Conservation (phyloP, 306 rosid genomes). For the Castanopsis chinensis region DNA sequence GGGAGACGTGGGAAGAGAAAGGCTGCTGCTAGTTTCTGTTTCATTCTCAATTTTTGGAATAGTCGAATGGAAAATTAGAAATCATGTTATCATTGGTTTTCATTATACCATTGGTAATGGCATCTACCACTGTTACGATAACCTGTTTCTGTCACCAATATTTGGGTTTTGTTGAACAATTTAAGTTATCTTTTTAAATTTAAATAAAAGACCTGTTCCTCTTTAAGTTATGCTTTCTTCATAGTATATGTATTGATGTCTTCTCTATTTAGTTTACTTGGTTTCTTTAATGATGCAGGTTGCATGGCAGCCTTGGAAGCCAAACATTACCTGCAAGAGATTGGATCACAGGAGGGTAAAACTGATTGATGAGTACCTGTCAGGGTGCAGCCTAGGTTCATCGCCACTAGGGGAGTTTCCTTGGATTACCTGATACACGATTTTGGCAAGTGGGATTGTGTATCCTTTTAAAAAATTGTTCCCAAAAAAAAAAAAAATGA, state of each 20-base stretch:
- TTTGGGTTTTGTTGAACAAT: background rate
- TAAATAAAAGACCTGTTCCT: background rate
- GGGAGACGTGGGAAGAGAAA: no score
- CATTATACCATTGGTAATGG: background rate
- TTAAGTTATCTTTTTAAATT: background rate
- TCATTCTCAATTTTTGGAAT: background rate
- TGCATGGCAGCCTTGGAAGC: conserved; percentile 98
- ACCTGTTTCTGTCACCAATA: background rate
- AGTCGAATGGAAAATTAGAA: background rate
- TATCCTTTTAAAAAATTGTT: no score
- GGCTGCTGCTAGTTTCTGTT: background rate
- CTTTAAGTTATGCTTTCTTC: background rate
- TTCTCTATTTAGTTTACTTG: background rate
- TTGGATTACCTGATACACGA: no score
- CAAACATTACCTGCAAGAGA: conserved; percentile 76
- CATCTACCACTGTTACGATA: background rate
- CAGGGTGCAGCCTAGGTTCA: no score
- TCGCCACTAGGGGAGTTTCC: no score
- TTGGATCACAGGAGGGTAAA: conserved; percentile 61
- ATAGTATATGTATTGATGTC: background rate
- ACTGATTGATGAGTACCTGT: conserved; percentile 38
- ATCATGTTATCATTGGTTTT: no score
- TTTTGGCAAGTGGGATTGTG: no score
- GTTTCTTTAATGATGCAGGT: conserved; percentile 45
- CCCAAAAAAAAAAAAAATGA: background rate